These are phyloP conservation scores for Alternaria triticimaculans DNA, from an alignment of 2,329 filamentous ascomycete species.

Conservation along the genomic window DNA sequence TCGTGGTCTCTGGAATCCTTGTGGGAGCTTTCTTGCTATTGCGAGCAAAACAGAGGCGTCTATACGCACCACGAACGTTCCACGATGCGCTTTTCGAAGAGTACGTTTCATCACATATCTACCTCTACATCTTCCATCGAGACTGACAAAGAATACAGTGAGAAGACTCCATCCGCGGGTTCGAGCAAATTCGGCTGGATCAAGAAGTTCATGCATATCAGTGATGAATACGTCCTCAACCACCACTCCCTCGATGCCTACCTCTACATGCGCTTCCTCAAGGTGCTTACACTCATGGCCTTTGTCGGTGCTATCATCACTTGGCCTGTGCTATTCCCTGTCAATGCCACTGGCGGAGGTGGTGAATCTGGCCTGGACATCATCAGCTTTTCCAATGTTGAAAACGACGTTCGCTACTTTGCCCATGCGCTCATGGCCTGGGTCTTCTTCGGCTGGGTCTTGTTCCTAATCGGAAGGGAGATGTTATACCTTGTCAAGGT, in stretches of 20 bases:
- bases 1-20: conserved; percentile 37
- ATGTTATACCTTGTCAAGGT: conserved; percentile 55
- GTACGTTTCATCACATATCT: not conserved
- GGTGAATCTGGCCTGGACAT: conserved; percentile 48
- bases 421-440: conserved; percentile 53
- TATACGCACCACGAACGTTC: conserved; percentile 56
- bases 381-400: conserved; percentile 33
- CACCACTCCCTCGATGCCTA: conserved; percentile 58
- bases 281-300: conserved; percentile 52
- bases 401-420: conserved; percentile 46
- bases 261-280: conserved; percentile 56
- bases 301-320: conserved; percentile 53
- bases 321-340: conserved; percentile 56
- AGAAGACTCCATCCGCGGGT: conserved; percentile 53
- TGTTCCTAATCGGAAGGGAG: conserved; percentile 55
- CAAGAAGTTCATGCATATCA: conserved; percentile 51
- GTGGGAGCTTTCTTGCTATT: conserved; percentile 51
- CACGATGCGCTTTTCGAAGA: conserved; percentile 49
- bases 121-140: conserved; percentile 31
- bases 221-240: conserved; percentile 55
- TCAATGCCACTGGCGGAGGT: conserved; percentile 52
- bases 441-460: conserved; percentile 52
- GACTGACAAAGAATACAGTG: not conserved
- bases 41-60: conserved; percentile 50
- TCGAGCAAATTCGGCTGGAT: conserved; percentile 62